Percentiles rank a stretch among this genome's conserved stretches.
Evolutionary conservation across 2,329 filamentous ascomycete genomes (phyloP).

Genomic region (Tothia fuscella): DNA sequence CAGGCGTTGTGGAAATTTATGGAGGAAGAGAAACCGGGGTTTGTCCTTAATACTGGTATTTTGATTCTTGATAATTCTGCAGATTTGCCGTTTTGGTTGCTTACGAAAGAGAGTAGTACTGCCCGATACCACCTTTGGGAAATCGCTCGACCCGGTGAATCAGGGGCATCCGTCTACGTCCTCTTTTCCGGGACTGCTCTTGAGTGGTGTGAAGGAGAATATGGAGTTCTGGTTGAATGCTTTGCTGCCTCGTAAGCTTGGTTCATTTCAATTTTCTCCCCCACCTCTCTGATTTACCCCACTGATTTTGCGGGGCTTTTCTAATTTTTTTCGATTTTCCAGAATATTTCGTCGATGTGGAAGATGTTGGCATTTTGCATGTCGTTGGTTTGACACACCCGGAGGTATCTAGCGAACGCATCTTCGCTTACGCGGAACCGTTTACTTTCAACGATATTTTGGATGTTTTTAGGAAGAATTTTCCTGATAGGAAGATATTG

Average conservation of each 20-base stretch:
- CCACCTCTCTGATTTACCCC: no score
- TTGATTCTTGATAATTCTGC: no score
- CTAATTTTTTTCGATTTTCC: slow-evolving; percentile 12
- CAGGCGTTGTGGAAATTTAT: slow-evolving; percentile 36
- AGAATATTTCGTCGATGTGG: slow-evolving; percentile 33
- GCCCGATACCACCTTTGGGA: slow-evolving; percentile 26
- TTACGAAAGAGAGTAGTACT: slow-evolving; percentile 11
- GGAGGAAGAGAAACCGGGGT: slow-evolving; percentile 30
- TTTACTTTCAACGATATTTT: slow-evolving; percentile 12
- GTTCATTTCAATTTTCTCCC: no score
- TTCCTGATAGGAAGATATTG: slow-evolving; percentile 28
- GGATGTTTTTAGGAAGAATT: slow-evolving; percentile 10
- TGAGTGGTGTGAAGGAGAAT: no score
- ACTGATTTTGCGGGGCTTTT: no score
- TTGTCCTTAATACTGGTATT: slow-evolving; percentile 29
- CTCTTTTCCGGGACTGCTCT: slow-evolving; percentile 14
- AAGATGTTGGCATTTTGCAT: slow-evolving; percentile 33
- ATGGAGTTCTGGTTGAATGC: no score
- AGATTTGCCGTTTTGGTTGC: no score
- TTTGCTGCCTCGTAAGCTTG: no score
- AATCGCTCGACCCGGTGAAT: slow-evolving; percentile 23
- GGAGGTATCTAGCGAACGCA: slow-evolving; percentile 10
- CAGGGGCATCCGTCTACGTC: slow-evolving; percentile 18
- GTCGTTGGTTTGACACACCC: slow-evolving; percentile 11
- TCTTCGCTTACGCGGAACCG: slow-evolving; percentile 11